Conservation (phyloP, 1,284 basidiomycete genomes). For the Ustilago shanxiensis region DNA sequence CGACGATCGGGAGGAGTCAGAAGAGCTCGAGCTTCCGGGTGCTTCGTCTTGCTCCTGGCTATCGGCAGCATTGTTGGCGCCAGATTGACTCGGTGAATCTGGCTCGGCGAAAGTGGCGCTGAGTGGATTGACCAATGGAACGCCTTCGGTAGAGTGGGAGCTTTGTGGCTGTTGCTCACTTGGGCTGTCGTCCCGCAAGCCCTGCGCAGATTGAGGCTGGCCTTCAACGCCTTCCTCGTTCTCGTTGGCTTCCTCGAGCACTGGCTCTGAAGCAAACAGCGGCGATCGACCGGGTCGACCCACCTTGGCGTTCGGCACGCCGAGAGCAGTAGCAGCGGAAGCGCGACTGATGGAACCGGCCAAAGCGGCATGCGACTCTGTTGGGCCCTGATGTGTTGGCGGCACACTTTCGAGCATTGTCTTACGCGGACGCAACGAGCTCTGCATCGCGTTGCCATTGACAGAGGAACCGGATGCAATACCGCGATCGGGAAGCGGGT, state of each 20-base stretch:
- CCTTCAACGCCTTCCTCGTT: slow-evolving; percentile 13
- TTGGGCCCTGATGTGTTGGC: slow-evolving; percentile 21
- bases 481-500: slow-evolving; percentile 77
- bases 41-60: slow-evolving; percentile 35
- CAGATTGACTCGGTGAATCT: slow-evolving; percentile 5
- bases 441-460: slow-evolving; percentile 31
- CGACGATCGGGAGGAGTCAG: slow-evolving; percentile 44
- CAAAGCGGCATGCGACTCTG: slow-evolving; percentile 35
- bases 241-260: slow-evolving; percentile 40
- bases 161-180: slow-evolving; percentile 13
- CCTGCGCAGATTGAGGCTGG: slow-evolving; percentile 6
- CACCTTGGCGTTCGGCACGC: slow-evolving; percentile 36
- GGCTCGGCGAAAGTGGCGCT: slow-evolving; percentile 48
- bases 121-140: slow-evolving; percentile 32
- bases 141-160: slow-evolving; percentile 1
- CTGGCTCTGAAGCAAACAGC: slow-evolving; percentile 49
- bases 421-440: slow-evolving; percentile 49
- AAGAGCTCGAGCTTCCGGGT: slow-evolving; percentile 38
- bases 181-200: slow-evolving; percentile 14
- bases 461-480: slow-evolving; percentile 32
- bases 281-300: slow-evolving; percentile 44
- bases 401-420: slow-evolving; percentile 57
- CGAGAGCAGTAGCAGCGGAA: slow-evolving; percentile 29
- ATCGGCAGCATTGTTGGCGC: slow-evolving; percentile 8
- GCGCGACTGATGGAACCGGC: slow-evolving; percentile 41